phyloP scores from a whole-genome alignment of 495 filamentous ascomycete genomes.

The Aspergillus egyptiacus region DNA sequence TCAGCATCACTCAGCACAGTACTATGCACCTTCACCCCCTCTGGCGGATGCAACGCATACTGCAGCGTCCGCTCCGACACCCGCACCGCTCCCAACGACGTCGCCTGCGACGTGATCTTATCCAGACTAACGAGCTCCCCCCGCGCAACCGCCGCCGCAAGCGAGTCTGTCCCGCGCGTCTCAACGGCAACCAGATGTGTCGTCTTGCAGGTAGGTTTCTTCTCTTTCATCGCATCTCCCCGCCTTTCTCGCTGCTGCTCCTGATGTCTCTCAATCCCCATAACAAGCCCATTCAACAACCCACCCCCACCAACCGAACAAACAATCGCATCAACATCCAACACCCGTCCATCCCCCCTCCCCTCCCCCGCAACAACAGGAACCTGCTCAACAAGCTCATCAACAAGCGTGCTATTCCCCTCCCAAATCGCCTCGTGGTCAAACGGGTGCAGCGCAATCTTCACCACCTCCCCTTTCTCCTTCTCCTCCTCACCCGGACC shows the following conservation, averaged over 20 bases:
- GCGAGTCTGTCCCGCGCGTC: constrained; percentile 70
- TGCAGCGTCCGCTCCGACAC: constrained; percentile 70
- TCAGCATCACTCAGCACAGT: constrained; percentile 71
- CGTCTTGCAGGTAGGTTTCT: constrained; percentile 6
- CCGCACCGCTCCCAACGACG: constrained; percentile 64
- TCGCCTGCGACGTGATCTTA: constrained; percentile 76
- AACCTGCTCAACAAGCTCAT: constrained; percentile 64
- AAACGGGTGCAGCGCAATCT: constrained; percentile 76
- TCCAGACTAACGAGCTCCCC: constrained; percentile 60
- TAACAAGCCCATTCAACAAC: constrained; percentile 70
- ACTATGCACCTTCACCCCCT: constrained; percentile 50
- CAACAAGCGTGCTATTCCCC: constrained; percentile 65
- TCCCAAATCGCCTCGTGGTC: constrained; percentile 83
- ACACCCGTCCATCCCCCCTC: constrained; percentile 27
- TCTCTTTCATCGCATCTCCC: too few species aligned
- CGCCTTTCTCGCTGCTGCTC: too few species aligned
- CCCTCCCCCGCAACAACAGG: constrained; percentile 29
- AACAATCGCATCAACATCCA: constrained; percentile 60
- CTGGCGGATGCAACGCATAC: constrained; percentile 43
- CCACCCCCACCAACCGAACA: constrained; percentile 89
- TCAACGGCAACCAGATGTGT: constrained; percentile 72
- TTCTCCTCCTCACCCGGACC: constrained; percentile 19
- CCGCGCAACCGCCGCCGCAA: constrained; percentile 54
- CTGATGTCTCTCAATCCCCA: constrained; percentile 53
- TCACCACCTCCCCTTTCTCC: constrained; percentile 51